phyloP scores from a whole-genome alignment of 768 basidiomycete species.

The Nidularia pulvinata region DNA sequence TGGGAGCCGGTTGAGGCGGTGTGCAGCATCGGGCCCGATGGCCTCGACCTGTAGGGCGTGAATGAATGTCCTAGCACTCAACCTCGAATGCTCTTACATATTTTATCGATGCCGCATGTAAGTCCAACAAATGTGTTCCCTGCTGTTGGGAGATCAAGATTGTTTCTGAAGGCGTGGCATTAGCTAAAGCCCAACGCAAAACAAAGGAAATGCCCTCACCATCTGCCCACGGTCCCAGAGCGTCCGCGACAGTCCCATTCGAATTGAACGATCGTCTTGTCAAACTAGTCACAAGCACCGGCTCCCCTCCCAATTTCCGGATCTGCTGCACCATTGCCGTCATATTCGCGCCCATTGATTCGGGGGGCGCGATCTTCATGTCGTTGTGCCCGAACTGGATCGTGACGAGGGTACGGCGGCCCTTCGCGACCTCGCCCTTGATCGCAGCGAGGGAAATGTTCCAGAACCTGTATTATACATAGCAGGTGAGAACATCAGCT shows the following conservation, averaged over 20 bases:
- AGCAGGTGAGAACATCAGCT: not conserved
- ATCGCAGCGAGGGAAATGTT: constrained; percentile 31
- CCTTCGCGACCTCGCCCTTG: constrained; percentile 28
- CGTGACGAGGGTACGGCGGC: constrained; percentile 30
- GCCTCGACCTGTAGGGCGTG: constrained; percentile 23
- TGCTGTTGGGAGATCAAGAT: constrained; percentile 31
- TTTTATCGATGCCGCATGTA: constrained; percentile 33
- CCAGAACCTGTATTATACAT: constrained; percentile 17
- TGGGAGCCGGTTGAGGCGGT: constrained; percentile 32
- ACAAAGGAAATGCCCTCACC: constrained; percentile 10
- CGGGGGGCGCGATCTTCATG: constrained; percentile 37
- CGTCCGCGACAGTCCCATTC: constrained; percentile 32
- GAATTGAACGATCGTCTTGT: constrained; percentile 33
- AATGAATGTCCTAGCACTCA: not conserved
- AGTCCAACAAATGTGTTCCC: constrained; percentile 32
- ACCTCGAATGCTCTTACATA: constrained; percentile 17
- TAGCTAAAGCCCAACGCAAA: not conserved
- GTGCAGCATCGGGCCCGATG: constrained; percentile 35
- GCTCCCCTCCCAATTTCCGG: constrained; percentile 31
- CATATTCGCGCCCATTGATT: constrained; percentile 40
- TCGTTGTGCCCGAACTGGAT: constrained; percentile 44
- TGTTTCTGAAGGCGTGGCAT: constrained; percentile 17
- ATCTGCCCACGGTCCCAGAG: constrained; percentile 34
- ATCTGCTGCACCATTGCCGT: constrained; percentile 36
- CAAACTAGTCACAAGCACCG: constrained; percentile 38